phyloP scores from a whole-genome alignment of 495 filamentous ascomycete species.

The Xylaria nigripes region DNA sequence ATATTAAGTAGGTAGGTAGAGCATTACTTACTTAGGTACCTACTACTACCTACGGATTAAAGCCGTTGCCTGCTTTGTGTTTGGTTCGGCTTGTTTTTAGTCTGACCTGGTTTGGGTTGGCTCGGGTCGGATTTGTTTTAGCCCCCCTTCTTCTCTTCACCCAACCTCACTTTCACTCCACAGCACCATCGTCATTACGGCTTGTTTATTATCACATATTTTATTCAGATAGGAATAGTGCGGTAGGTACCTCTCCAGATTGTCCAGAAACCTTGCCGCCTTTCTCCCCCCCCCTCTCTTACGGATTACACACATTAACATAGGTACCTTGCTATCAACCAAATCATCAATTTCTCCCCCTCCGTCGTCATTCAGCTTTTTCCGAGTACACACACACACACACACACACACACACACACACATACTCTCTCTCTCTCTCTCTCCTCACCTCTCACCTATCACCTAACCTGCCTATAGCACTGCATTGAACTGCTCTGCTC shows the following conservation, averaged over 20 bases:
- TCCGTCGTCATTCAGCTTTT: constrained; percentile 8
- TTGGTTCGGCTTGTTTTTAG: background rate
- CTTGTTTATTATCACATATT: background rate
- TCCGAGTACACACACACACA: background rate
- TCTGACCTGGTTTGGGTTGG: background rate
- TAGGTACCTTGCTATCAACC: too few relatives aligned
- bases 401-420: too few relatives aligned
- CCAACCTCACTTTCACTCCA: background rate
- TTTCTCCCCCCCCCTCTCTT: background rate
- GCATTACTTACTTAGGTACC: too few relatives aligned
- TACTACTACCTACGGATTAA: too few relatives aligned
- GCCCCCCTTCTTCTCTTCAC: background rate
- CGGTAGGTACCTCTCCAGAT: background rate
- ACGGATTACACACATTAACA: too few relatives aligned
- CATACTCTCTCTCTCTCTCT: too few relatives aligned
- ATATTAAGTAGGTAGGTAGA: too few relatives aligned
- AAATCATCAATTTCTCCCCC: background rate
- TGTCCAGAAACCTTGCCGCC: background rate
- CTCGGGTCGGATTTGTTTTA: too few relatives aligned
- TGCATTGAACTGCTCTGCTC: constrained; percentile 6
- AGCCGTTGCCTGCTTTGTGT: background rate
- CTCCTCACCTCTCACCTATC: too few relatives aligned
- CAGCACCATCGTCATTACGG: constrained; percentile 2
- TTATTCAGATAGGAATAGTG: background rate
- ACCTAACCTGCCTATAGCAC: background rate